These are phyloP conservation scores for Kitagawia praeruptora DNA, from an alignment of 129 eudicot species.

Conservation along the genomic window DNA sequence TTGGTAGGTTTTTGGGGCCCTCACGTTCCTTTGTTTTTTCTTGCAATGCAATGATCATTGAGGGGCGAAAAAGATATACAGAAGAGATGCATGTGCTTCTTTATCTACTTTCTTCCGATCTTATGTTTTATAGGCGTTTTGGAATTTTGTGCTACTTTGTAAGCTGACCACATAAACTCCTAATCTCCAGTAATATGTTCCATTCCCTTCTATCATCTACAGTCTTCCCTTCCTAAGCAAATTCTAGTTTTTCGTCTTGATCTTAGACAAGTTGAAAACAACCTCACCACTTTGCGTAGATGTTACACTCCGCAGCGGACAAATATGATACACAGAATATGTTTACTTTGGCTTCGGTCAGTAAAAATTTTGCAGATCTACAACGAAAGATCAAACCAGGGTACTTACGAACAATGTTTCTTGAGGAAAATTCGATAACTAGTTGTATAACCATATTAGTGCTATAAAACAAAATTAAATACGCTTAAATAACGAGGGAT, in stretches of 20 bases:
- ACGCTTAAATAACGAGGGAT: neutral
- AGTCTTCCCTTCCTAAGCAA: neutral
- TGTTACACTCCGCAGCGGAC: neutral
- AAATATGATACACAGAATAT: no score
- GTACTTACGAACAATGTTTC: neutral
- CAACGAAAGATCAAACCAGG: neutral
- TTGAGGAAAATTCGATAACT: neutral
- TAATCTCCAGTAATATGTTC: neutral
- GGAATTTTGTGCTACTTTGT: slow-evolving; percentile 3
- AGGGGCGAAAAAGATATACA: slow-evolving; percentile 10
- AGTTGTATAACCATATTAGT: neutral
- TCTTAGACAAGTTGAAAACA: neutral
- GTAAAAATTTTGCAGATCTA: no score
- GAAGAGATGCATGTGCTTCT: slow-evolving; percentile 19
- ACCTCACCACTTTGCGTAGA: neutral
- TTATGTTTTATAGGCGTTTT: slow-evolving; percentile 4
- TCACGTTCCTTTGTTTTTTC: neutral
- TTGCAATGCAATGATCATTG: slow-evolving; percentile 17
- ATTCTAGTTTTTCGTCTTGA: neutral
- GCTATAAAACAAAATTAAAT: neutral
- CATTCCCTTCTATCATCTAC: neutral
- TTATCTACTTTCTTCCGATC: slow-evolving; percentile 8
- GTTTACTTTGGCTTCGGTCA: no score
- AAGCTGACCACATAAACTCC: neutral
- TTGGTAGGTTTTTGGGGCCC: neutral